A percentile compares a stretch with the other conserved stretches of the same genome.
Conservation (phyloP, 768 basidiomycete species). For the Guyanaporus albipodus region DNA sequence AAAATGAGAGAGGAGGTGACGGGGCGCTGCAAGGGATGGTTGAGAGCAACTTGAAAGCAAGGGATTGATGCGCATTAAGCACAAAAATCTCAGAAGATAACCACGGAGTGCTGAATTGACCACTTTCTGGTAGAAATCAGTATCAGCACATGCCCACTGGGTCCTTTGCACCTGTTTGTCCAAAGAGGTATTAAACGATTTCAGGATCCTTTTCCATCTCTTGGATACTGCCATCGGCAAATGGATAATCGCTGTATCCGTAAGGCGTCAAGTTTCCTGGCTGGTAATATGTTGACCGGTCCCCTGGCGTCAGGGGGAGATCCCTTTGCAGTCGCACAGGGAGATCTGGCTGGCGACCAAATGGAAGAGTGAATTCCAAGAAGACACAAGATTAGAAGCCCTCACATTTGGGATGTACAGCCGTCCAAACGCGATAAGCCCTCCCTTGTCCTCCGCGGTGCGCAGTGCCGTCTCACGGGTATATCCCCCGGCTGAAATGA, state of each 20-base stretch:
- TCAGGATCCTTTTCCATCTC: background rate
- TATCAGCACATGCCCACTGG: no score
- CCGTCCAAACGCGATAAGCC: no score
- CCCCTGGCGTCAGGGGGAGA: conserved; percentile 14
- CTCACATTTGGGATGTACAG: no score
- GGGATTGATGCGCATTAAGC: no score
- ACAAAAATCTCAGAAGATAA: no score
- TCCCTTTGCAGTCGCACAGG: conserved; percentile 19
- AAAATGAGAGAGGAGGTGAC: no score
- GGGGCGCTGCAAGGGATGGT: no score
- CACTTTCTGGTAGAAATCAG: no score
- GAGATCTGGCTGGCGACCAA: conserved; percentile 23
- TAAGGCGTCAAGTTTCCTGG: conserved; percentile 16
- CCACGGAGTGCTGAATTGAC: no score
- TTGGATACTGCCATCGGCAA: conserved; percentile 9
- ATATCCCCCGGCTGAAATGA: background rate
- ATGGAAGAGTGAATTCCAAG: no score
- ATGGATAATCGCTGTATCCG: conserved; percentile 31
- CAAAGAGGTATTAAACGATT: background rate
- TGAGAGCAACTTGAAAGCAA: no score
- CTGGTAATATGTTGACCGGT: conserved; percentile 24
- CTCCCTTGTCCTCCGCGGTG: background rate
- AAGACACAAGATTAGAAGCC: no score
- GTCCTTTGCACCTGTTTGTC: background rate
- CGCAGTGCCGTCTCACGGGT: background rate